Conservation (phyloP, 805 yeast species). For the Vanderwaltozyma yarrowii region DNA sequence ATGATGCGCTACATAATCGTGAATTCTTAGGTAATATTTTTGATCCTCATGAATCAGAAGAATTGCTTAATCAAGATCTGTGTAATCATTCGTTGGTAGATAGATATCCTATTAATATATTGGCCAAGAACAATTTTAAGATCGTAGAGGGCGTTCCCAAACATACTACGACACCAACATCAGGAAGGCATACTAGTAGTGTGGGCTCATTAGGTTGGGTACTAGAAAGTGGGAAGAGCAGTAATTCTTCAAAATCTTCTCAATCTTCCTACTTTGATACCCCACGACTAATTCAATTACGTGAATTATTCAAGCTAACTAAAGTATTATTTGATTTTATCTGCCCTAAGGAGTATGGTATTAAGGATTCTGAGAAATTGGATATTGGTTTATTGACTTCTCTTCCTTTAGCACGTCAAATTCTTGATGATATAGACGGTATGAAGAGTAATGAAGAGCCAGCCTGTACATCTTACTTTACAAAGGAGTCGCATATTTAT, state of each 20-base stretch:
- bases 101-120: constrained; percentile 61
- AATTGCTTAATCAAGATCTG: constrained; percentile 20
- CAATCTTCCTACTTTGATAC: constrained; percentile 55
- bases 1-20: constrained; percentile 92
- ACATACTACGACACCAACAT: constrained; percentile 7
- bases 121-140: constrained; percentile 69
- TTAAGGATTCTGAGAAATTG: constrained; percentile 85
- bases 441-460: constrained; percentile 75
- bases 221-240: constrained; percentile 33
- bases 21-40: constrained; percentile 79
- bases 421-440: constrained; percentile 65
- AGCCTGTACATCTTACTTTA: constrained; percentile 81
- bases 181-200: constrained; percentile 15
- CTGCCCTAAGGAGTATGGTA: constrained; percentile 98
- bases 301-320: constrained; percentile 83
- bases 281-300: constrained; percentile 63
- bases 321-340: constrained; percentile 93
- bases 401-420: constrained; percentile 84
- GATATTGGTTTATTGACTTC: constrained; percentile 94
- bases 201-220: constrained; percentile 75
- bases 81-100: constrained; percentile 43
- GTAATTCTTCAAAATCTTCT: constrained; percentile 18
- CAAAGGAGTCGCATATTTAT: constrained; percentile 95
- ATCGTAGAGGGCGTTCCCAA: constrained; percentile 32
- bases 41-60: constrained; percentile 44